phyloP scores from a whole-genome alignment of 2,329 filamentous ascomycete genomes.

The Ascochyta lentis region DNA sequence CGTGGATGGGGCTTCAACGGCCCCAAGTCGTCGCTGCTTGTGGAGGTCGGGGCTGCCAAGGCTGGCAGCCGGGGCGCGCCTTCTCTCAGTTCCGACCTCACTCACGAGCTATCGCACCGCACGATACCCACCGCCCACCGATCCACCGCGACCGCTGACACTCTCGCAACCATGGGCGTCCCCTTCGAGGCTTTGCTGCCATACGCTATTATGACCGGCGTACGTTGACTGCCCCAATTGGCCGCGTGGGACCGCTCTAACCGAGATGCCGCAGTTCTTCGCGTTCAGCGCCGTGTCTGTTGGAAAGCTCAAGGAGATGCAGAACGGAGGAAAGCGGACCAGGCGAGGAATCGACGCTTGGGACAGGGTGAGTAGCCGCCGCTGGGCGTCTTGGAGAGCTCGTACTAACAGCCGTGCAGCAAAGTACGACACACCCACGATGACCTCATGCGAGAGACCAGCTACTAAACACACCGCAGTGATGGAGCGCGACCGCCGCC shows the following conservation, averaged over 20 bases:
- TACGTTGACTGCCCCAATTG: slow-evolving; percentile 50
- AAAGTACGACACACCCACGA: slow-evolving; percentile 57
- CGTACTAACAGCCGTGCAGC: slow-evolving; percentile 56
- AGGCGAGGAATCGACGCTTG: slow-evolving; percentile 67
- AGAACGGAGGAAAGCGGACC: slow-evolving; percentile 68
- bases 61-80: slow-evolving; percentile 15
- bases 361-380: slow-evolving; percentile 63
- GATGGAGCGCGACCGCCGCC: slow-evolving; percentile 70
- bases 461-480: slow-evolving; percentile 55
- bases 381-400: slow-evolving; percentile 15
- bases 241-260: slow-evolving; percentile 24
- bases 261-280: slow-evolving; percentile 60
- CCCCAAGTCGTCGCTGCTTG: slow-evolving; percentile 38
- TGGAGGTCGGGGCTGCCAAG: slow-evolving; percentile 26
- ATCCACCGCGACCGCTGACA: slow-evolving; percentile 30
- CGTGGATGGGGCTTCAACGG: slow-evolving; percentile 35
- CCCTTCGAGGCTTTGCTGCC: slow-evolving; percentile 71
- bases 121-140: slow-evolving; percentile 25
- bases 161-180: slow-evolving; percentile 63
- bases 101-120: slow-evolving; percentile 6
- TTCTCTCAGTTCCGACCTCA: slow-evolving; percentile 18
- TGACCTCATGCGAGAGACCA: slow-evolving; percentile 42
- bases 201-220: slow-evolving; percentile 68
- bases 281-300: slow-evolving; percentile 65
- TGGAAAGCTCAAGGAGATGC: slow-evolving; percentile 63